Percentiles rank a stretch among this genome's conserved stretches.
phyloP scores from a whole-genome alignment of 768 basidiomycete species.

The Suillus fuscotomentosus region DNA sequence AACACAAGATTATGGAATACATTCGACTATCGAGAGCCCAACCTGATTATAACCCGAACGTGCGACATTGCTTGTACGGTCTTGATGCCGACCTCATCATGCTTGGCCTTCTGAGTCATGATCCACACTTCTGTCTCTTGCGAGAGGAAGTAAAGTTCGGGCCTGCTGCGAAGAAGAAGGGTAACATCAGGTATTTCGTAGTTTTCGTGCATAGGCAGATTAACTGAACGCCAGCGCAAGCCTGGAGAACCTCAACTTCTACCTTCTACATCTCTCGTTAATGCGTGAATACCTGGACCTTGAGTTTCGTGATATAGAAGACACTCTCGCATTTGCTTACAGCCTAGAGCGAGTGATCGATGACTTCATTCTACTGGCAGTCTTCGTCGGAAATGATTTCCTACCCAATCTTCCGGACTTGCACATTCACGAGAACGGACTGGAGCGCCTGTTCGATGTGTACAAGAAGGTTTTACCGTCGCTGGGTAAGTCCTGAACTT shows the following conservation, averaged over 20 bases:
- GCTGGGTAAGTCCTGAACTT: slow-evolving; percentile 43
- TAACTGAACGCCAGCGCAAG: slow-evolving; percentile 22
- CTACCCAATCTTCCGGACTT: slow-evolving; percentile 93
- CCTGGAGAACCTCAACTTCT: slow-evolving; percentile 86
- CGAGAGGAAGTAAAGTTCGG: slow-evolving; percentile 99
- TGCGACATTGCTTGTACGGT: slow-evolving; percentile 97
- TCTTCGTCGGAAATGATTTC: slow-evolving; percentile 98
- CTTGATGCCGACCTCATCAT: slow-evolving; percentile 98
- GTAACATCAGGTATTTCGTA: slow-evolving; percentile 45
- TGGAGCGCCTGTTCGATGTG: slow-evolving; percentile 91
- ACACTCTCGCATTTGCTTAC: slow-evolving; percentile 74
- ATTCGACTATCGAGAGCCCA: slow-evolving; percentile 94
- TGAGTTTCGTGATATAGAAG: slow-evolving; percentile 79
- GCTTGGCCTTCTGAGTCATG: slow-evolving; percentile 95
- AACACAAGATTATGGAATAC: slow-evolving; percentile 99
- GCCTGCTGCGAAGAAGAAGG: slow-evolving; percentile 71
- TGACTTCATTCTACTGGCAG: slow-evolving; percentile 94
- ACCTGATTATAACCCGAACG: slow-evolving; percentile 93
- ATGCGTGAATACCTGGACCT: slow-evolving; percentile 97
- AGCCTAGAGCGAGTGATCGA: slow-evolving; percentile 94
- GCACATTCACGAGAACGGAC: slow-evolving; percentile 96
- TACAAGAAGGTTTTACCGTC: slow-evolving; percentile 91
- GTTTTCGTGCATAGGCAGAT: slow-evolving; percentile 1
- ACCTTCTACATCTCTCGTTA: slow-evolving; percentile 89
- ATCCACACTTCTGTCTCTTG: slow-evolving; percentile 96